Base-by-base conservation (phyloP, 2,329 filamentous ascomycete species). In the Sclerotinia sclerotiorum region DNA sequence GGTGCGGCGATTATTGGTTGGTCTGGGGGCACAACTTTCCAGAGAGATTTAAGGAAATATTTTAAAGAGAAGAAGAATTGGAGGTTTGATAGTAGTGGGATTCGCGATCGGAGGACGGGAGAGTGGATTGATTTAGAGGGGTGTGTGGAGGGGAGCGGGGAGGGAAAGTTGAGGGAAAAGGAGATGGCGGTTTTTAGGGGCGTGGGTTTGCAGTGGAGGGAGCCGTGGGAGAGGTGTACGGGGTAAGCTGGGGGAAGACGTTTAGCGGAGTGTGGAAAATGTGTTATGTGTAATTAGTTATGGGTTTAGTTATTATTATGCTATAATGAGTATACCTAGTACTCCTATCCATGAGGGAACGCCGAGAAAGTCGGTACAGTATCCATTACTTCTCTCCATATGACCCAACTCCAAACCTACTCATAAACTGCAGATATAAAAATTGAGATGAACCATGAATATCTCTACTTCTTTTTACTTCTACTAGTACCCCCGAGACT, bases 51-150 rank as follows among this genome's bases (percentile, higher is more conserved):
- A 66, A 83, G 94, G 52, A 82, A 89, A 46, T 97, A 94, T 79
- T 92, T 90, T 70, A 94, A 92, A 78, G 84, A 88, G 49, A 83
- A 85, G 68, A 88, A 86, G 74, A 83, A 83, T 0, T 89, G 92
- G 84, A 97, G 95, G 78, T 98, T 98, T 76, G 94, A 97, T 77
- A 95, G 91, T 71, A 96, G 92, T 75, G 95, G 95, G 0, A 86
- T 97, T 82, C 85, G 94, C n/a, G 88, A 95, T 77, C 74, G 95
- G 10, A 86, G 88, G 85, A 90, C 81, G 76, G 84, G 75, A 1
- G 85, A 86, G 84, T 75, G 77, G 29, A 79, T 74, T 55, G 88
- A 92, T 82, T 80, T 83, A 84, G 90, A 81, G 76, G 84, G 75
- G 1, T 85, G 86, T 84, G 75, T 77, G 29, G 79, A 74, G 55